Conservation (phyloP, 345 rosid species). For the Mercurialis annua region DNA sequence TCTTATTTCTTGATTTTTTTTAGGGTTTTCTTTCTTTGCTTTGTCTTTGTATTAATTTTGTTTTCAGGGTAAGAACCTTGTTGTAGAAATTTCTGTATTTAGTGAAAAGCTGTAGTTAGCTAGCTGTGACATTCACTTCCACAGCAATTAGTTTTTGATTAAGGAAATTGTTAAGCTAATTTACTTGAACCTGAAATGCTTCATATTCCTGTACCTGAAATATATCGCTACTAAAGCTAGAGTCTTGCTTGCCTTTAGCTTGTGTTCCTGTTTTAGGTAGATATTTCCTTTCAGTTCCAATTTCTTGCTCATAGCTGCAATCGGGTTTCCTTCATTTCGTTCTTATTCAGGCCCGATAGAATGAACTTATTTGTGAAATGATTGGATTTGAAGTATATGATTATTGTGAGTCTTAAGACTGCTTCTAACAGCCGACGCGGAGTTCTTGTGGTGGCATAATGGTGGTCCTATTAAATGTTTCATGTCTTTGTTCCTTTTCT, state of each 20-base stretch:
- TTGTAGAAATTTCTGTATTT: background rate
- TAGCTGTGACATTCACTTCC: slow-evolving; percentile 1
- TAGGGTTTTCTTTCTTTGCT: slow-evolving; percentile 6
- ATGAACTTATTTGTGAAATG: background rate
- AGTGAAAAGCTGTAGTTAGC: background rate
- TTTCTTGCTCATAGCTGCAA: background rate
- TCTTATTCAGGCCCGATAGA: background rate
- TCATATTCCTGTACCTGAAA: background rate
- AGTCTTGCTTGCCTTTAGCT: background rate
- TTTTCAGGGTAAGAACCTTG: background rate
- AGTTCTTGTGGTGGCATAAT: background rate
- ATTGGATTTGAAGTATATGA: background rate
- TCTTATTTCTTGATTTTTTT: background rate
- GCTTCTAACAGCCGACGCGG: background rate
- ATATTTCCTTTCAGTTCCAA: slow-evolving; percentile 6
- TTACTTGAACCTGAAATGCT: background rate
- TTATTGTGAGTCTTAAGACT: background rate
- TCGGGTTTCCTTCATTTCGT: background rate
- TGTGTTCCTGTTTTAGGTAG: background rate
- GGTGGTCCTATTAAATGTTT: too few relatives aligned
- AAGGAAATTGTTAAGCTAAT: background rate
- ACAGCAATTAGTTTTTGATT: background rate
- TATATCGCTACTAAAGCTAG: background rate
- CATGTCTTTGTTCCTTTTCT: background rate
- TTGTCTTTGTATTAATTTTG: background rate